Evolutionary conservation across 768 basidiomycete species (phyloP).

Genomic region (Clavaria fumosa): DNA sequence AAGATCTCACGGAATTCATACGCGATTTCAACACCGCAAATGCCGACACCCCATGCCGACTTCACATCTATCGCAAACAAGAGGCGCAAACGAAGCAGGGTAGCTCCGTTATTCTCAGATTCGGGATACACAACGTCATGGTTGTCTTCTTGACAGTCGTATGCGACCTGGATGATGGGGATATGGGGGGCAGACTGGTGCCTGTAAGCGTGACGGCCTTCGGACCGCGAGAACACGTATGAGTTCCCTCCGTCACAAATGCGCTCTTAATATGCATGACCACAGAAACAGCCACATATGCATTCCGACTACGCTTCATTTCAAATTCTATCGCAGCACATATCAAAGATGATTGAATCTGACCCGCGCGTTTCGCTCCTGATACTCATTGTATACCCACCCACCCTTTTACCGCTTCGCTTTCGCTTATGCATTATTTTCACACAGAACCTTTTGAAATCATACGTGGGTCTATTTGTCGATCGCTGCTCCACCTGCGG

Average conservation of each 20-base stretch:
- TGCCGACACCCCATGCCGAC: no score
- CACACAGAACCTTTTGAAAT: constrained; percentile 31
- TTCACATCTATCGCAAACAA: constrained; percentile 56
- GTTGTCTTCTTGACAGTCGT: constrained; percentile 55
- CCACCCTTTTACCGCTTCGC: background rate
- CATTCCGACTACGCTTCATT: constrained; percentile 54
- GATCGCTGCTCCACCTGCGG: constrained; percentile 43
- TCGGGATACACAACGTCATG: constrained; percentile 16
- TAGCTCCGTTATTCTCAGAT: constrained; percentile 8
- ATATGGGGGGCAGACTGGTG: constrained; percentile 21
- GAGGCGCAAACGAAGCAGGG: no score
- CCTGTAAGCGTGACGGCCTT: constrained; percentile 56
- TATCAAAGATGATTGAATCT: constrained; percentile 41
- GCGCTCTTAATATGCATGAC: constrained; percentile 1
- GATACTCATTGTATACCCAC: constrained; percentile 30
- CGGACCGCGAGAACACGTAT: constrained; percentile 58
- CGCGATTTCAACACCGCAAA: constrained; percentile 37
- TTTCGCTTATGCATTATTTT: background rate
- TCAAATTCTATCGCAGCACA: constrained; percentile 49
- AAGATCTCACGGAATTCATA: constrained; percentile 37
- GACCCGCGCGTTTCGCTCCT: constrained; percentile 39
- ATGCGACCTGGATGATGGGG: constrained; percentile 31
- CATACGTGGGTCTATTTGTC: constrained; percentile 48
- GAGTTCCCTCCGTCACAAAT: no score
- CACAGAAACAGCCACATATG: constrained; percentile 50